Evolutionary conservation across 2,329 filamentous ascomycete species (phyloP).

Genomic region (Pseudogymnoascus sp.): DNA sequence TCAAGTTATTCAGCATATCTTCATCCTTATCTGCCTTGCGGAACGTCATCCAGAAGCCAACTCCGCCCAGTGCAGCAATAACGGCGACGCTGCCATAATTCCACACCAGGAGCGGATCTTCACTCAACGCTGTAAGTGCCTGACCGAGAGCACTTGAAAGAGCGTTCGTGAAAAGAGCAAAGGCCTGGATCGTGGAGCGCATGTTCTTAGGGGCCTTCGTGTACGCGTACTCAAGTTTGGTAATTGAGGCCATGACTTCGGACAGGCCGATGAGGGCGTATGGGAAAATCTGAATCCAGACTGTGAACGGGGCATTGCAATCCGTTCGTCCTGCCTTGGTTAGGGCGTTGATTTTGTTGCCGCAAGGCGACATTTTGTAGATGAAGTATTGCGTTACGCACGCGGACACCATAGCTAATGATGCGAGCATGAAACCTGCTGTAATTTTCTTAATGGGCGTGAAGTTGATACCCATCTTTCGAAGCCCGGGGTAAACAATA

Average conservation of each 20-base stretch:
- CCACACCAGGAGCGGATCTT: conserved; percentile 62
- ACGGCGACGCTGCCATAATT: conserved; percentile 61
- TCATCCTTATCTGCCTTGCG: conserved; percentile 58
- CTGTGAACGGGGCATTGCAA: conserved; percentile 50
- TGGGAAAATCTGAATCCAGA: conserved; percentile 48
- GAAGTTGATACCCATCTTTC: conserved; percentile 57
- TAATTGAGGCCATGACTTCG: conserved; percentile 52
- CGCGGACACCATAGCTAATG: conserved; percentile 53
- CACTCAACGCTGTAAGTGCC: conserved; percentile 54
- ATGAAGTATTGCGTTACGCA: conserved; percentile 54
- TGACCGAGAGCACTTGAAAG: conserved; percentile 65
- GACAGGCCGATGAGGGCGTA: conserved; percentile 47
- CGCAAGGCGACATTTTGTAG: conserved; percentile 57
- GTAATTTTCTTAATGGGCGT: conserved; percentile 72
- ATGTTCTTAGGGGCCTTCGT: conserved; percentile 74
- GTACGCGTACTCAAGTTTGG: conserved; percentile 68
- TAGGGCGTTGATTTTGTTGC: conserved; percentile 41
- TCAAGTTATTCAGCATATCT: conserved; percentile 59
- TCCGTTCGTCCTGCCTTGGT: not conserved
- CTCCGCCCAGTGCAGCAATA: conserved; percentile 54
- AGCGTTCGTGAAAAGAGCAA: conserved; percentile 65
- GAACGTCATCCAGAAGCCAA: conserved; percentile 63
- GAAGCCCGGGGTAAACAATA: conserved; percentile 61
- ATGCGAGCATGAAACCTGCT: conserved; percentile 58
- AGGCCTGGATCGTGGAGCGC: conserved; percentile 65